phyloP scores from a whole-genome alignment of 176 grass and related monocot genomes.

The Chloris gayana region DNA sequence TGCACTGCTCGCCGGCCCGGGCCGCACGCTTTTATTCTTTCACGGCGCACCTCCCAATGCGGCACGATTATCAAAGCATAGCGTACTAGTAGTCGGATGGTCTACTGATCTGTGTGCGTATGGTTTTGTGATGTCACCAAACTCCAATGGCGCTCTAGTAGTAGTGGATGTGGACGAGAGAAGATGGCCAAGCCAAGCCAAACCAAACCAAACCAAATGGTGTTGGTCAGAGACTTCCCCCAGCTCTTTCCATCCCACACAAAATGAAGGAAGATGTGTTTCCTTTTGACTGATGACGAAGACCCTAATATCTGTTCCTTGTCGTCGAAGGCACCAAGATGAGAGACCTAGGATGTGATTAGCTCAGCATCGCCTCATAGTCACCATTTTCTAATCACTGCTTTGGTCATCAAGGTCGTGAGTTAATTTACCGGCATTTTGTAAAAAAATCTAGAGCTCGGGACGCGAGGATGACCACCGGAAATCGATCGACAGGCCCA shows the following conservation, averaged over 20 bases:
- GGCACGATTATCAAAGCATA: neutral
- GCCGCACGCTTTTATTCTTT: neutral
- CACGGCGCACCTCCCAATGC: conserved; percentile 3
- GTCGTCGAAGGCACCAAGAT: neutral
- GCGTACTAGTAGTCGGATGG: too few relatives aligned
- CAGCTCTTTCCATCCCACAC: too few relatives aligned
- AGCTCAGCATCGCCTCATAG: conserved; percentile 39
- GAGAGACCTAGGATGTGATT: neutral
- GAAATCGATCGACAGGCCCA: neutral
- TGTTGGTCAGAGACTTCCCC: too few relatives aligned
- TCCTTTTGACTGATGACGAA: too few relatives aligned
- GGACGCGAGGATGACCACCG: neutral
- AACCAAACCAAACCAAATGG: too few relatives aligned
- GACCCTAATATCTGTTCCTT: too few relatives aligned
- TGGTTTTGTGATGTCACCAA: too few relatives aligned
- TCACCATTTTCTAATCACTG: conserved; percentile 15
- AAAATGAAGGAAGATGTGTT: neutral
- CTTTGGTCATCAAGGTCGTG: neutral
- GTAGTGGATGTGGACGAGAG: too few relatives aligned
- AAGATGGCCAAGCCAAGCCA: too few relatives aligned
- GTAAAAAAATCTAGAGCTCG: conserved; percentile 4
- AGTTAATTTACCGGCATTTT: neutral
- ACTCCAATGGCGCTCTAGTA: too few relatives aligned
- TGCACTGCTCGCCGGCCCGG: neutral
- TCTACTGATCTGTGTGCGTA: neutral